Conservation (phyloP, 108 stramenopile species). For the Skeletonema tropicum region DNA sequence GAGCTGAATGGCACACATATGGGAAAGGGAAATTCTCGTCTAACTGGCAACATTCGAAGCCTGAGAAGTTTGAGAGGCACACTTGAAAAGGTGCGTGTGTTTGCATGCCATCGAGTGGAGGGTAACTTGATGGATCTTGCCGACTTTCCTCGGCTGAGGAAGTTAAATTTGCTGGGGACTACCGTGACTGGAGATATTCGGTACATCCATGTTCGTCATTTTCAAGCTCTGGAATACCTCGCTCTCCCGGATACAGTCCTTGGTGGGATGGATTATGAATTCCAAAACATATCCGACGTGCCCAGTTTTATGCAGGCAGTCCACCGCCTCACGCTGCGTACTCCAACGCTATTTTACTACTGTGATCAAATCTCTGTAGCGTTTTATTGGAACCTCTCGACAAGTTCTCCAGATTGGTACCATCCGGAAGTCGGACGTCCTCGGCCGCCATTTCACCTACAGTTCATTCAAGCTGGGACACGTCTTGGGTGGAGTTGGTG, state of each 20-base stretch:
- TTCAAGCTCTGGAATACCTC: background rate
- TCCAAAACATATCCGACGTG: background rate
- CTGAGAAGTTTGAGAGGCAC: background rate
- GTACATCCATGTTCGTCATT: background rate
- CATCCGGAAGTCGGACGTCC: background rate
- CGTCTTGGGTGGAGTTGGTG: constrained; percentile 2
- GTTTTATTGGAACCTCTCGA: background rate
- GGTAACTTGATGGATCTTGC: constrained; percentile 19
- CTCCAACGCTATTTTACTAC: background rate
- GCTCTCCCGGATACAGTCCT: background rate
- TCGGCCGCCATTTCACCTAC: background rate
- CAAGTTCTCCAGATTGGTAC: background rate
- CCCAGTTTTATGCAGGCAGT: constrained; percentile 1
- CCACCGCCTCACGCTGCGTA: background rate
- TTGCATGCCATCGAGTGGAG: background rate
- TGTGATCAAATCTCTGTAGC: too few relatives aligned
- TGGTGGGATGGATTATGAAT: background rate
- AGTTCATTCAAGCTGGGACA: background rate
- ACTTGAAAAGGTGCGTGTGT: background rate
- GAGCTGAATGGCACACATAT: background rate
- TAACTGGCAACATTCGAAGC: background rate
- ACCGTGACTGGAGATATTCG: constrained; percentile 5
- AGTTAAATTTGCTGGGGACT: constrained; percentile 7
- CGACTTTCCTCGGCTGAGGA: constrained; percentile 16
- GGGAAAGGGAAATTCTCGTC: background rate